Evolutionary conservation across 495 filamentous ascomycete genomes (phyloP), one percentile per base, ranked within the genome.

Genomic region (Cenococcum geophilum): DNA sequence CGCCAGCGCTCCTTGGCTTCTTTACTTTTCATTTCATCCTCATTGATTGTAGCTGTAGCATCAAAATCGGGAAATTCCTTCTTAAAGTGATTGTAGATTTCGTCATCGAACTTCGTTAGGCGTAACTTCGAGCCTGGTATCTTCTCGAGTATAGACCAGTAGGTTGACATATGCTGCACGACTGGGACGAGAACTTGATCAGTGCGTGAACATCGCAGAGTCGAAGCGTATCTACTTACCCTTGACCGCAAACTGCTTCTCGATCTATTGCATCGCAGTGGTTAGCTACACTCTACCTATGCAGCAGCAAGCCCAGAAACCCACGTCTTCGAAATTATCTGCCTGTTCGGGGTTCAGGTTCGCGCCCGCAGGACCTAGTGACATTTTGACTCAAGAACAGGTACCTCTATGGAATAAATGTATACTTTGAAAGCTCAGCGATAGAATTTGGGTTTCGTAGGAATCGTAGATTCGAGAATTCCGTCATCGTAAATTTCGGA

Each of bases 231-330:
- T 32, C 27, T 32, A 58, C 35, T 21, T 70, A 89, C 89, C 89
- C 80, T 97, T 97, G 67, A 99, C 93, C 36, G 95, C 93, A 69
- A 99, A 99, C 75, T 97, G 95, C 80, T 96, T 97, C 82, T 99
- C 93, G 72, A 98, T 96, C 90, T 98, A 36, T 16, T 20, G 22
- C 20, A 61, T 54, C 9, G 27, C 36, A 56, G 59, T 36, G 50
- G n/a, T 58, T 43, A 37, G 57, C 18, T 21, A 23, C 21, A 14
- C 25, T 58, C 35, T 43, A 25, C 27, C 50, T 42, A 61, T 53
- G 21, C 18, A 11, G 16, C 57, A 59, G 53, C 69, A 55, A 72
- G 62, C 50, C 11, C n/a, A 60, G 21, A 40, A n/a, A 53, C 83
- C 22, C 74, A 89, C 88, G 77, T 90, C 88, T 71, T 90, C 86